A percentile compares a stretch with the other conserved stretches of the same genome.
phyloP scores from a whole-genome alignment of 2,329 filamentous ascomycete species.

The Paecilomyces sp. region DNA sequence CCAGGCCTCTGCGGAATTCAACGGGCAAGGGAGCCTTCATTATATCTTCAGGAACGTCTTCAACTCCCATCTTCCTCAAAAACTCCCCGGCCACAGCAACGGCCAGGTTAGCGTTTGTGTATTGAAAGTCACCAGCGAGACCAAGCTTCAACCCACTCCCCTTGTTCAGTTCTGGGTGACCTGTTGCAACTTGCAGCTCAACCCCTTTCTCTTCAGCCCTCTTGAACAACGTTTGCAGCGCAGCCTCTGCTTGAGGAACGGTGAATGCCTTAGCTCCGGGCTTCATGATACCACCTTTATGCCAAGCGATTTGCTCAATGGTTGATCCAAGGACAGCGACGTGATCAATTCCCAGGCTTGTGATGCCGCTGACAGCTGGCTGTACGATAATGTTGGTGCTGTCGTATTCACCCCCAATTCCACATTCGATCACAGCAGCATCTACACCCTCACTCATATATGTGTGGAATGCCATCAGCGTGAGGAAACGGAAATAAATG shows the following conservation, averaged over 20 bases:
- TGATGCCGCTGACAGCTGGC: constrained; percentile 65
- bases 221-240: constrained; percentile 49
- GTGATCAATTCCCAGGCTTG: constrained; percentile 81
- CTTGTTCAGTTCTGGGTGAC: constrained; percentile 38
- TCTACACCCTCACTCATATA: constrained; percentile 71
- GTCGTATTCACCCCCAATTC: constrained; percentile 90
- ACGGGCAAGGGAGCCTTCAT: constrained; percentile 45
- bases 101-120: constrained; percentile 55
- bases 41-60: constrained; percentile 29
- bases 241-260: constrained; percentile 48
- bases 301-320: constrained; percentile 79
- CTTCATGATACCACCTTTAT: constrained; percentile 87
- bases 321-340: constrained; percentile 71
- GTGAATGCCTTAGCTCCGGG: constrained; percentile 56
- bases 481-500: constrained; percentile 87
- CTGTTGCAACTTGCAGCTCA: constrained; percentile 41
- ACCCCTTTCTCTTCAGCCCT: constrained; percentile 46
- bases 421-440: constrained; percentile 81
- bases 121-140: constrained; percentile 56
- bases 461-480: constrained; percentile 76
- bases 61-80: constrained; percentile 26
- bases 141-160: constrained; percentile 47
- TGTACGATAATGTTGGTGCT: constrained; percentile 76
- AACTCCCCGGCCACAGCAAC: constrained; percentile 42
- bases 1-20: constrained; percentile 59